Percentiles rank a stretch among this genome's conserved stretches.
phyloP scores from a whole-genome alignment of 345 rosid species.

The Zanthoxylum bungeanum region DNA sequence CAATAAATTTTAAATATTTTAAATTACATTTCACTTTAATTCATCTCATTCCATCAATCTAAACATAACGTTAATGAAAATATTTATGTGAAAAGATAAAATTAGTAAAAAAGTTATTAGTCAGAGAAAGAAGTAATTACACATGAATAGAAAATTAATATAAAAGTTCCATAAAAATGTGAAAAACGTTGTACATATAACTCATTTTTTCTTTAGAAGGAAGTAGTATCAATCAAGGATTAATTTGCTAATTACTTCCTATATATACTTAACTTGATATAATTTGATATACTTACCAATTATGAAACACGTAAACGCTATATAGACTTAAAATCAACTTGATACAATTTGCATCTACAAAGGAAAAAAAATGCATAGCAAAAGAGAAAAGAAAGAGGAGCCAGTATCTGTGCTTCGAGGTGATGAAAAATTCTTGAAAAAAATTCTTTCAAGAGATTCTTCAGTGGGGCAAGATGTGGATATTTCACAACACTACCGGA shows the following conservation, averaged over 20 bases:
- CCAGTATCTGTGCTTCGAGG: slow-evolving; percentile 11
- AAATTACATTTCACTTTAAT: no score
- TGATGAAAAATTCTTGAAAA: slow-evolving; percentile 16
- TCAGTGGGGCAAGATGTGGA: slow-evolving; percentile 22
- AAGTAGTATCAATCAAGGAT: neutral
- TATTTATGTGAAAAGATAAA: neutral
- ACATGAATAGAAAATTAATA: neutral
- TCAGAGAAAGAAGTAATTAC: neutral
- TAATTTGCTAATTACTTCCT: neutral
- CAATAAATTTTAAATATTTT: no score
- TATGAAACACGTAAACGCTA: neutral
- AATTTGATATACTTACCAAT: neutral
- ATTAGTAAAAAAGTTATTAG: neutral
- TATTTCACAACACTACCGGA: slow-evolving; percentile 14
- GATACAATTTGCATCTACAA: neutral
- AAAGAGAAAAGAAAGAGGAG: slow-evolving; percentile 1
- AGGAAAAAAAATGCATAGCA: neutral
- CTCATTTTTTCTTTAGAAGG: neutral
- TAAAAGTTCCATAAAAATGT: neutral
- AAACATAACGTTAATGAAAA: neutral
- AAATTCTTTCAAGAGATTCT: slow-evolving; percentile 30
- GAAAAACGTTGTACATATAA: neutral
- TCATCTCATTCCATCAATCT: no score
- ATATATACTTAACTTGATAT: neutral
- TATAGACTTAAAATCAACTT: neutral